Percentiles rank a stretch among this genome's conserved stretches.
Evolutionary conservation across 2,329 filamentous ascomycete species (phyloP).

Genomic region (Aaosphaeria arxii): DNA sequence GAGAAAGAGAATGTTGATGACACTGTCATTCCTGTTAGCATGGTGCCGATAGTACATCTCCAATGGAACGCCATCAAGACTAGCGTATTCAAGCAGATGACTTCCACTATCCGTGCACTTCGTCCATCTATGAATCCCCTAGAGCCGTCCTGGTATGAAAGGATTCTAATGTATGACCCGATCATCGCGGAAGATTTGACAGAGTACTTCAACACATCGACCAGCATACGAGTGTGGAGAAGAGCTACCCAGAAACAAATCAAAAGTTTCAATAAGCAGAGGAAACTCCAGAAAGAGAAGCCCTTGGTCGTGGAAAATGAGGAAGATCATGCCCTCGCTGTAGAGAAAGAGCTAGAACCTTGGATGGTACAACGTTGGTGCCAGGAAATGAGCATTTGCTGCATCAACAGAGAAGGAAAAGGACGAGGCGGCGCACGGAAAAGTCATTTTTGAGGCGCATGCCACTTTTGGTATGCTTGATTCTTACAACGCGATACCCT

Average conservation of each 20-base stretch:
- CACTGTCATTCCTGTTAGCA: constrained; percentile 7
- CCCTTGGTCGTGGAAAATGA: constrained; percentile 8
- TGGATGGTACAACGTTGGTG: constrained; percentile 84
- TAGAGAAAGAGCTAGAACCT: constrained; percentile 26
- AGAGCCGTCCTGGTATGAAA: constrained; percentile 75
- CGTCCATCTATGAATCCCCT: constrained; percentile 38
- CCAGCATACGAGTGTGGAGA: constrained; percentile 17
- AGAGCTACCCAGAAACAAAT: constrained; percentile 27
- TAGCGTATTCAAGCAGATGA: constrained; percentile 48
- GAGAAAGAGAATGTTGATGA: not conserved
- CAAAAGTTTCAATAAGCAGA: constrained; percentile 24
- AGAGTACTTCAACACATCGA: constrained; percentile 66
- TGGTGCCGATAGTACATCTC: constrained; percentile 15
- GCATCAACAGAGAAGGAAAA: constrained; percentile 62
- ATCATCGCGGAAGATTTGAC: constrained; percentile 85
- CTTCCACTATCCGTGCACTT: constrained; percentile 45
- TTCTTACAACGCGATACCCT: too few relatives aligned
- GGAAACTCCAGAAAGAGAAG: constrained; percentile 12
- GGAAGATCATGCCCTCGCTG: constrained; percentile 12
- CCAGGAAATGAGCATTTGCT: constrained; percentile 81
- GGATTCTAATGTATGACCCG: constrained; percentile 90
- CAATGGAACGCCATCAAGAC: constrained; percentile 32
- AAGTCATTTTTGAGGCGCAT: constrained; percentile 3
- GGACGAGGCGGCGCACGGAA: constrained; percentile 14
- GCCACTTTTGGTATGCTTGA: too few relatives aligned